phyloP scores from a whole-genome alignment of 1,139 yeast species.

The Suzukiozyma palmioleophila region DNA sequence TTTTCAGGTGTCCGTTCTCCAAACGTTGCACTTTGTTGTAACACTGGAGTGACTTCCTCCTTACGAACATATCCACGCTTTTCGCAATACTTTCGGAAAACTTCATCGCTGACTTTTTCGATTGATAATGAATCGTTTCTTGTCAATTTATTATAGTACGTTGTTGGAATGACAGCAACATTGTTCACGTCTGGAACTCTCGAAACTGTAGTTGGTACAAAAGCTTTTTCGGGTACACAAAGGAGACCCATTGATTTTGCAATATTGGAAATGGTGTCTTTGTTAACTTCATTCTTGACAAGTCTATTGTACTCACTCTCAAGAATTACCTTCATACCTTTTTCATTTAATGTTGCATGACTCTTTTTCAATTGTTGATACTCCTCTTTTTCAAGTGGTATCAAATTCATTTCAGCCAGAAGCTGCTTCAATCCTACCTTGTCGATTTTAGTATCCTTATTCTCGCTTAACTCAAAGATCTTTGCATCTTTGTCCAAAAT shows the following conservation, averaged over 20 bases:
- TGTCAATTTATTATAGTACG: conserved; percentile 57
- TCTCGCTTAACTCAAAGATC: conserved; percentile 20
- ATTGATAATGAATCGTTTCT: conserved; percentile 39
- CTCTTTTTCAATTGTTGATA: conserved; percentile 23
- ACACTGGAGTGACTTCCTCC: conserved; percentile 16
- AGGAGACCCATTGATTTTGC: conserved; percentile 47
- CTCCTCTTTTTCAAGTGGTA: conserved; percentile 25
- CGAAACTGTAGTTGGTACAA: conserved; percentile 56
- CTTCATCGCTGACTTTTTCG: conserved; percentile 44
- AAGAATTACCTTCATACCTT: conserved; percentile 39
- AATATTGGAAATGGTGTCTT: conserved; percentile 17
- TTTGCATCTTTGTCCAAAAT: conserved; percentile 31
- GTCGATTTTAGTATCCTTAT: conserved; percentile 12
- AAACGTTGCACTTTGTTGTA: conserved; percentile 6
- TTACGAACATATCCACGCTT: conserved; percentile 44
- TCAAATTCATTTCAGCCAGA: conserved; percentile 41
- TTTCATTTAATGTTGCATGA: too few relatives aligned
- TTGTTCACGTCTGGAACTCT: conserved; percentile 52
- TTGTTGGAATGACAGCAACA: conserved; percentile 59
- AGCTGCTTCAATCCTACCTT: conserved; percentile 22
- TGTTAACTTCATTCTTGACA: conserved; percentile 12
- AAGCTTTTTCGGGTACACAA: conserved; percentile 52
- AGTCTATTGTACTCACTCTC: conserved; percentile 26
- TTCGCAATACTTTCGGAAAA: conserved; percentile 40
- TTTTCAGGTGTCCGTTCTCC: conserved; percentile 10